Base-by-base conservation (phyloP, 345 rosid species). In the Salix exigua region DNA sequence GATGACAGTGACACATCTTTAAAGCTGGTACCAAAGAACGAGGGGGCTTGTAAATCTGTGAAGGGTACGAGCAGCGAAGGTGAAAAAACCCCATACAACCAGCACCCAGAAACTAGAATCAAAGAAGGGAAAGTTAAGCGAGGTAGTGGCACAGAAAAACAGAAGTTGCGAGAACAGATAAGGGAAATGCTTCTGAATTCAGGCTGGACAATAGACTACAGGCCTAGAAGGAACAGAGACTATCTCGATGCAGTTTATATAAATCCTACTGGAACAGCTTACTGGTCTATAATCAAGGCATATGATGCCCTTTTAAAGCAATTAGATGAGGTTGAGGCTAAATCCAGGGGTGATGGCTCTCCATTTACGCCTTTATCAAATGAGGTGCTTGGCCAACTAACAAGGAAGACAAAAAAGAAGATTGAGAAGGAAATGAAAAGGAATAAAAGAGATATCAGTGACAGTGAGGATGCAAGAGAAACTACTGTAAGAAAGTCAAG, bases 131-230 rank as follows among this genome's bases (percentile, higher is more conserved):
- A 85, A 83, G 81, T 75, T 77, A 93, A 78, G 88, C 97, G 96
- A 51, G 97, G 97, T 70, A 82, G 90, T 70, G 97, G 99, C 77
- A 95, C 99, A 13, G 96, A 91, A 81, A 95, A 95, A 78, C 99
- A 95, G 82, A 91, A 91, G 75, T 81, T 95, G 76, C 97, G 97
- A 11, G 99, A 95, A 83, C 81, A 82, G 46, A 90, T 95, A 50
- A 90, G 91, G 82, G 91, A 76, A 51, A 93, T 95, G 97, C 84
- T 81, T 69, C 71, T 77, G 67, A 58, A 73, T 77, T 75, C 84
- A 63, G 81, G 84, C 31, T 81, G 84, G 84, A 73, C 77, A 25
- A 81, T 81, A 67, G 84, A 81, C 68, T 81, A 81, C n/a, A 77
- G 84, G 48, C 84, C 84, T 25, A 64, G 84, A 70, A 73, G 84